Conservation (phyloP, 305 asterid genomes). For the Plantago lanceolata region DNA sequence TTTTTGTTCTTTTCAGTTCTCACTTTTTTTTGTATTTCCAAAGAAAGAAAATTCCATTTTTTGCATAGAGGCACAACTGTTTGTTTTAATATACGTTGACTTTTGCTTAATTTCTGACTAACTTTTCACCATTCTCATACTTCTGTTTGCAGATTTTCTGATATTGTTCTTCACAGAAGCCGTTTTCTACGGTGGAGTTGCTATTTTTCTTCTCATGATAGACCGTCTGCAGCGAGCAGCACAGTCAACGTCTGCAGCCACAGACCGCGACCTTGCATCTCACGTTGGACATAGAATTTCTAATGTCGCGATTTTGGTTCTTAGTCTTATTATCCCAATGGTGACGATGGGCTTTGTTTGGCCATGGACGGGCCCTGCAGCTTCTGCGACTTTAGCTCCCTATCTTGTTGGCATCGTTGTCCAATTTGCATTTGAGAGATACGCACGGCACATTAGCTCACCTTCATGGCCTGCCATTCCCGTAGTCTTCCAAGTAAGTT, state of each 20-base stretch:
- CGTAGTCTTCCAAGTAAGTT: constrained; percentile 73
- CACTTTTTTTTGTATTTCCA: no score
- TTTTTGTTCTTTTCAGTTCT: no score
- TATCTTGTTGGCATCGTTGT: constrained; percentile 88
- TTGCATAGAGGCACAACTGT: neutral
- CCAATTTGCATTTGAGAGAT: constrained; percentile 84
- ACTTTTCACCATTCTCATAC: constrained; percentile 3
- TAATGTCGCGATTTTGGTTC: constrained; percentile 72
- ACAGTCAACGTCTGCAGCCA: constrained; percentile 37
- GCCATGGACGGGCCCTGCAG: constrained; percentile 99
- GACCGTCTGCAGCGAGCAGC: constrained; percentile 56
- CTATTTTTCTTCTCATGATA: constrained; percentile 61
- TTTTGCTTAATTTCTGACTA: constrained; percentile 1
- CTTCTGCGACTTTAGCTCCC: constrained; percentile 96
- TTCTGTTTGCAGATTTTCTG: constrained; percentile 68
- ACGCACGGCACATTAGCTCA: constrained; percentile 58
- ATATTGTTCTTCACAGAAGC: constrained; percentile 95
- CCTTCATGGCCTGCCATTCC: constrained; percentile 93
- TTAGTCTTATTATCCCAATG: constrained; percentile 72
- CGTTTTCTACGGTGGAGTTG: constrained; percentile 86
- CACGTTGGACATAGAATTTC: constrained; percentile 60
- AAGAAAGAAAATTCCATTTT: neutral
- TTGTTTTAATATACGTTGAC: neutral
- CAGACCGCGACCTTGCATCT: constrained; percentile 32
- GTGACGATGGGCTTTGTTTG: constrained; percentile 94